A percentile compares a stretch with the other conserved stretches of the same genome.
These are phyloP conservation scores for Pythium apleroticum DNA, from an alignment of 352 stramenopile species.

Conservation along the genomic window DNA sequence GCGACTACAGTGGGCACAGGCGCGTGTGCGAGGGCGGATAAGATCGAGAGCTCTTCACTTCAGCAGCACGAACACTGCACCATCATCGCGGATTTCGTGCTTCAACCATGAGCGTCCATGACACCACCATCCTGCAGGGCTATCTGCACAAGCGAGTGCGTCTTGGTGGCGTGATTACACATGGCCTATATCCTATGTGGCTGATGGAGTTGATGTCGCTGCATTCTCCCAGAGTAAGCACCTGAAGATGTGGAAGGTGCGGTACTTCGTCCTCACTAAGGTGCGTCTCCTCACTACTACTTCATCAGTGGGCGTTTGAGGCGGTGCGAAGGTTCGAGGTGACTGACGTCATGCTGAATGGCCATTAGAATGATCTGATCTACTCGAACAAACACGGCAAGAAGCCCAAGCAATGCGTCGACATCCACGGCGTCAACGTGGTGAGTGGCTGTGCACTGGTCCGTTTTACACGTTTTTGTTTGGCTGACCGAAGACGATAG, in stretches of 20 bases:
- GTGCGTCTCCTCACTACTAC: slow-evolving; percentile 29
- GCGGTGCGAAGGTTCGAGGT: no score
- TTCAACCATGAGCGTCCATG: slow-evolving; percentile 47
- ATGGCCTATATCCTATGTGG: not conserved
- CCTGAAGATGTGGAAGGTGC: slow-evolving; percentile 85
- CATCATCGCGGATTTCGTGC: not conserved
- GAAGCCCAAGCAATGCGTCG: slow-evolving; percentile 50
- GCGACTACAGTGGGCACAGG: not conserved
- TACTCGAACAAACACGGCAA: slow-evolving; percentile 87
- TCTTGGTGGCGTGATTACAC: not conserved
- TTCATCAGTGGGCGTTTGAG: no score
- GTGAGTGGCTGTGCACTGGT: slow-evolving; percentile 32
- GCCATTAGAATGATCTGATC: slow-evolving; percentile 55
- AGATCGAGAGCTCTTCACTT: not conserved
- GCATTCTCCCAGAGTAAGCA: slow-evolving; percentile 62
- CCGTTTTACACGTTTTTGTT: no score
- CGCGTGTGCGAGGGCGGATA: not conserved
- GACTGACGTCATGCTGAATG: not conserved
- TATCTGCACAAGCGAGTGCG: slow-evolving; percentile 85
- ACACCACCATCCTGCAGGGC: slow-evolving; percentile 63
- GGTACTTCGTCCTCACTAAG: slow-evolving; percentile 82
- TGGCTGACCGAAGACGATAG: slow-evolving; percentile 24
- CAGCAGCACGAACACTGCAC: not conserved
- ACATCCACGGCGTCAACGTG: slow-evolving; percentile 57
- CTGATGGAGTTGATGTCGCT: not conserved